A percentile compares a stretch with the other conserved stretches of the same genome.
Evolutionary conservation across 139 green algal species (phyloP).

Genomic region (Ettlia oleoabundans): DNA sequence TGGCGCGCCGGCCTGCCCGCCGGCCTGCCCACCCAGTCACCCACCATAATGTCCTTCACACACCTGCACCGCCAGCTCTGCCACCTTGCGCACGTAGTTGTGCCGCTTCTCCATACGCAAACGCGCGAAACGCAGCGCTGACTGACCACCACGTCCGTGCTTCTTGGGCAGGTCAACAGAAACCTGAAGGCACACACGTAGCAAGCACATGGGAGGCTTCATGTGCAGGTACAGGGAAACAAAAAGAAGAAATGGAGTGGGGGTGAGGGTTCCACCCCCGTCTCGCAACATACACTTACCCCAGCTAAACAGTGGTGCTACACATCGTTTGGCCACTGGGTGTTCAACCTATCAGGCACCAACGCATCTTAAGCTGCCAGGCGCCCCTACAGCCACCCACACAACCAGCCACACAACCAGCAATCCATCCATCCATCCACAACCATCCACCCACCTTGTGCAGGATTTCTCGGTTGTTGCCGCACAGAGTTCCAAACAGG

Average conservation of each 20-base stretch:
- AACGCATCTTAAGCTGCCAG: too few relatives aligned
- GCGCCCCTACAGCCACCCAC: background rate
- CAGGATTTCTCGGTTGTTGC: slow-evolving; percentile 95
- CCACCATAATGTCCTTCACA: background rate
- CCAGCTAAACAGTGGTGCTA: too few relatives aligned
- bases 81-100: slow-evolving; percentile 96
- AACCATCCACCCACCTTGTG: slow-evolving; percentile 77
- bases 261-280: too few relatives aligned
- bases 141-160: slow-evolving; percentile 97
- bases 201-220: too few relatives aligned
- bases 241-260: too few relatives aligned
- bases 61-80: slow-evolving; percentile 40
- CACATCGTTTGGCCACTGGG: too few relatives aligned
- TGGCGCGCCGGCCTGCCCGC: background rate
- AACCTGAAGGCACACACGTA: slow-evolving; percentile 68
- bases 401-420: background rate
- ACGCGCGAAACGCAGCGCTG: slow-evolving; percentile 97
- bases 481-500: slow-evolving; percentile 96
- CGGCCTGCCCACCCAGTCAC: background rate
- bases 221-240: too few relatives aligned
- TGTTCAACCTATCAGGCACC: too few relatives aligned
- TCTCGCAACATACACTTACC: too few relatives aligned
- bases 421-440: background rate
- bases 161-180: slow-evolving; percentile 99
- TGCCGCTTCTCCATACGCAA: slow-evolving; percentile 98